phyloP scores from a whole-genome alignment of 768 basidiomycete genomes.

The Trametes meyenii region DNA sequence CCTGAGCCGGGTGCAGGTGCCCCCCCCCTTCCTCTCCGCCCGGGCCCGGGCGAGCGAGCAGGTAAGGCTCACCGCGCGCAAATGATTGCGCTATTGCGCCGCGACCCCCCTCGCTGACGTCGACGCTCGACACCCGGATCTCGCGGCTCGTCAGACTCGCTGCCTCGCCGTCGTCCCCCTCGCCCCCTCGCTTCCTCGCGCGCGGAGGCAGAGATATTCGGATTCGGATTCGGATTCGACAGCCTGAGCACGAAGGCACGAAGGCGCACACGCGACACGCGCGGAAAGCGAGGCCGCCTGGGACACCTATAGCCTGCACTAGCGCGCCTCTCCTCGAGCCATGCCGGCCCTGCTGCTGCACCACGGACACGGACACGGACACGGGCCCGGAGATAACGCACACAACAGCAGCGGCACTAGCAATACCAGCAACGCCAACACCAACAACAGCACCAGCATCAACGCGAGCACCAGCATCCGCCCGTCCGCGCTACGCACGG shows the following conservation, averaged over 20 bases:
- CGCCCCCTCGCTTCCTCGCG: background rate
- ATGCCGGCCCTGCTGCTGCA: slow-evolving; percentile 16
- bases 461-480: background rate
- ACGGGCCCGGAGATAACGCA: background rate
- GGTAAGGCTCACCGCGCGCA: background rate
- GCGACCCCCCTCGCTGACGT: slow-evolving; percentile 17
- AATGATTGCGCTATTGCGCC: slow-evolving; percentile 16
- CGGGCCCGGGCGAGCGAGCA: background rate
- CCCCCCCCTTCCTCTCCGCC: too few relatives aligned
- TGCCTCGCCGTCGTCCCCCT: background rate
- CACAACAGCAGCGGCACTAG: background rate
- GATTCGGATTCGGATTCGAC: background rate
- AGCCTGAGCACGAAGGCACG: background rate
- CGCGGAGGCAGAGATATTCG: background rate
- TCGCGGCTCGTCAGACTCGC: slow-evolving; percentile 8
- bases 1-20: background rate
- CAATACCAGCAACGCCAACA: background rate
- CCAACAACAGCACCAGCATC: background rate
- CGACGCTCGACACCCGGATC: slow-evolving; percentile 21
- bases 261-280: slow-evolving; percentile 1
- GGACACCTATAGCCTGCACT: background rate
- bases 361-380: slow-evolving; percentile 3
- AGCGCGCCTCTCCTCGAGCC: background rate
- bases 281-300: slow-evolving; percentile 15
- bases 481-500: too few relatives aligned